phyloP scores from a whole-genome alignment of 1,284 basidiomycete genomes.

The Singerocomus rubriflavus region DNA sequence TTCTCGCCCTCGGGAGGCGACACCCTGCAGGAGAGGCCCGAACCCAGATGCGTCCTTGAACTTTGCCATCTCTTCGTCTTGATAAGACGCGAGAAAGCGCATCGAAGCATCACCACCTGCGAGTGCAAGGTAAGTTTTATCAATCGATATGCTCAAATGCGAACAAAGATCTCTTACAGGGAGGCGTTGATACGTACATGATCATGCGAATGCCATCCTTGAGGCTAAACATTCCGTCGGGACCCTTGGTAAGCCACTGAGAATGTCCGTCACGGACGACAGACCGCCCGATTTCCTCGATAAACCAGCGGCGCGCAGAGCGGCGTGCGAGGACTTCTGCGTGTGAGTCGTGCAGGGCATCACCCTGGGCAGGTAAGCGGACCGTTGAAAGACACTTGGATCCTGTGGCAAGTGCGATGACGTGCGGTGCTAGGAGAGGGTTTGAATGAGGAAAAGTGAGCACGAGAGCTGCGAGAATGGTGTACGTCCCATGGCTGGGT shows the following conservation, averaged over 20 bases:
- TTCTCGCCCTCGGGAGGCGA: constrained; percentile 72
- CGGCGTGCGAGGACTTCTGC: constrained; percentile 87
- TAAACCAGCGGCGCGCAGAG: constrained; percentile 77
- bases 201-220: constrained; percentile 49
- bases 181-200: constrained; percentile 88
- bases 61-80: constrained; percentile 66
- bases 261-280: constrained; percentile 25
- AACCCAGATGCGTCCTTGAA: constrained; percentile 54
- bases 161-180: constrained; percentile 55
- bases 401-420: constrained; percentile 79
- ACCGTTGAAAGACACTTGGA: constrained; percentile 80
- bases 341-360: constrained; percentile 85
- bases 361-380: constrained; percentile 67
- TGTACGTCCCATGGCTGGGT: constrained; percentile 53
- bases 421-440: constrained; percentile 33
- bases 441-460: constrained; percentile 30
- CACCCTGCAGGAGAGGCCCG: constrained; percentile 35
- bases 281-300: constrained; percentile 59
- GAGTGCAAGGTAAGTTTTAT: constrained; percentile 5
- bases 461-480: constrained; percentile 59
- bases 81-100: constrained; percentile 66
- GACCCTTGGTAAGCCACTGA: constrained; percentile 43
- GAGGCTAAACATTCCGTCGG: constrained; percentile 48
- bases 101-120: constrained; percentile 90
- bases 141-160: constrained; percentile 9